These are phyloP conservation scores for maize (Zea mays) DNA, from an alignment of 176 grass and related monocot species.

Conservation along the genomic window Zm-B73-REFERENCE-NAM-5.0 NC_050096.1:31590001-31590500, in stretches of 20 bases:
- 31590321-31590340: too few relatives aligned
- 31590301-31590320: background rate
- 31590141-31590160: background rate
- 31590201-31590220: background rate
- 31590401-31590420: too few relatives aligned
- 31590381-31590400: too few relatives aligned
- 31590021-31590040: background rate
- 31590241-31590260: background rate
- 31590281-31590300: background rate
- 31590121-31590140: background rate
- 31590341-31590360: too few relatives aligned
- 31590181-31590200: background rate
- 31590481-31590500: too few relatives aligned
- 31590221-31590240: background rate
- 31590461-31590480: too few relatives aligned
- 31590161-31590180: background rate
- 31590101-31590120: background rate
- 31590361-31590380: too few relatives aligned
- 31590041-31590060: slow-evolving; percentile 6
- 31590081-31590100: background rate
- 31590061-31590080: background rate
- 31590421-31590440: too few relatives aligned
- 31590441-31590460: too few relatives aligned
- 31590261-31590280: background rate
- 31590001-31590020: background rate